Base-by-base conservation (phyloP, 1,284 basidiomycete species). In the Schizophyllum amplum region DNA sequence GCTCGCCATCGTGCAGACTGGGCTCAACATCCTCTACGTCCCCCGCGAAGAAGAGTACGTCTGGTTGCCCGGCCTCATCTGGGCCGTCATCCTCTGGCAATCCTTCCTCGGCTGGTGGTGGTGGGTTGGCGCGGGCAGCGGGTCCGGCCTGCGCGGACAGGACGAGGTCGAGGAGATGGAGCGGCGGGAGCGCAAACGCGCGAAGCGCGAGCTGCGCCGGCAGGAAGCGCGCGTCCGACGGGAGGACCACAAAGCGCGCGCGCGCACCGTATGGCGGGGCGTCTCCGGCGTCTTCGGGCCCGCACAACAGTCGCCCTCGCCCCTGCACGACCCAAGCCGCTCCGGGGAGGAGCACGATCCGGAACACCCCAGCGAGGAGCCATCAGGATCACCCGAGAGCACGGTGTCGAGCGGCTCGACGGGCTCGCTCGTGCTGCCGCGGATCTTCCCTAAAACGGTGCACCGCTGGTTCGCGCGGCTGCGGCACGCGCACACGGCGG, bases 101-200 rank as follows among this genome's bases (percentile, higher is more conserved):
- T 91, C 84, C 71, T 92, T 92, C 67, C 69, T 92, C 24, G 92
- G 91, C 0, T 96, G 92, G 90, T 95, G 93, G 93, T 95, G 93
- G 93, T 98, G 94, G 94, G 93, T 95, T 21, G 94, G 94, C 17
- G 87, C 91, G 1, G 93, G 93, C 2, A 76, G 72, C 60, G 75
- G 73, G 1, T 65, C 59, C 80, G 90, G 84, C 75, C 81, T 68
- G 76, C 21, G 48, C 4, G 84, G 75, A 52, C 55, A 60, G n/a
- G 82, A 84, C 17, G 82, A 84, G 63, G 75, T 82, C 11, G 81
- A 84, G 60, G 84, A 88, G 56, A 77, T 84, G 54, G 66, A 86
- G 47, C 63, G 70, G 47, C 75, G 78, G 52, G 79, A 85, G 64
- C 83, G 82, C 62, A 86, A 83, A 65, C 75, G 80, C 15, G 75